Conservation (phyloP, 202 grass and related monocot species). For the Saccharum hybrid region DNA sequence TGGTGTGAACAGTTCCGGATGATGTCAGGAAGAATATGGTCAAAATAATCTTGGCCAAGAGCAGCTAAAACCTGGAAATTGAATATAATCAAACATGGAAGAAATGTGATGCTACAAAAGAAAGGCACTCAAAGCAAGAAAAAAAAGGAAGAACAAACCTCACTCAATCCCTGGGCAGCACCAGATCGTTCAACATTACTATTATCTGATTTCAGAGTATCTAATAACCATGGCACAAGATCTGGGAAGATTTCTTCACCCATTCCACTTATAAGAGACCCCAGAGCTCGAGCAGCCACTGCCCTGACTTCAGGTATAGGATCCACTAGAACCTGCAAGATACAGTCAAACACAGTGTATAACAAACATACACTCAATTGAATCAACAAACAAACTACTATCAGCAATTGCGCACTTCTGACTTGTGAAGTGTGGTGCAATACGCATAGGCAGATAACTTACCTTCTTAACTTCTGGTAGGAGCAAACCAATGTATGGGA, state of each 20-base stretch:
- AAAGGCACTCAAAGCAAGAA: not conserved
- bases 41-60: slow-evolving; percentile 90
- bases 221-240: slow-evolving; percentile 96
- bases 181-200: slow-evolving; percentile 98
- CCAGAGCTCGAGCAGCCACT: slow-evolving; percentile 92
- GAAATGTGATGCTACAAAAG: slow-evolving; percentile 18
- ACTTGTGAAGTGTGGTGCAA: slow-evolving; percentile 15
- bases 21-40: slow-evolving; percentile 94
- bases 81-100: slow-evolving; percentile 35
- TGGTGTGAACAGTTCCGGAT: slow-evolving; percentile 92
- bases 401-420: slow-evolving; percentile 1
- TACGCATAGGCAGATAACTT: slow-evolving; percentile 5
- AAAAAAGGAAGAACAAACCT: slow-evolving; percentile 57
- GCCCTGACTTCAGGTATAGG: slow-evolving; percentile 96
- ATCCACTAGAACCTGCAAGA: slow-evolving; percentile 89
- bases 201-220: slow-evolving; percentile 95
- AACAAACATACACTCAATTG: slow-evolving; percentile 52
- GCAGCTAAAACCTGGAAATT: slow-evolving; percentile 88
- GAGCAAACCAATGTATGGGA: slow-evolving; percentile 89
- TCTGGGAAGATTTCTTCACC: slow-evolving; percentile 95
- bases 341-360: slow-evolving; percentile 11
- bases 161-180: slow-evolving; percentile 90
- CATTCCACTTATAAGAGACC: slow-evolving; percentile 98
- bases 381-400: slow-evolving; percentile 6
- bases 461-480: slow-evolving; percentile 99